Conservation (phyloP, 1,284 basidiomycete genomes). For the Marasmius fiardii region DNA sequence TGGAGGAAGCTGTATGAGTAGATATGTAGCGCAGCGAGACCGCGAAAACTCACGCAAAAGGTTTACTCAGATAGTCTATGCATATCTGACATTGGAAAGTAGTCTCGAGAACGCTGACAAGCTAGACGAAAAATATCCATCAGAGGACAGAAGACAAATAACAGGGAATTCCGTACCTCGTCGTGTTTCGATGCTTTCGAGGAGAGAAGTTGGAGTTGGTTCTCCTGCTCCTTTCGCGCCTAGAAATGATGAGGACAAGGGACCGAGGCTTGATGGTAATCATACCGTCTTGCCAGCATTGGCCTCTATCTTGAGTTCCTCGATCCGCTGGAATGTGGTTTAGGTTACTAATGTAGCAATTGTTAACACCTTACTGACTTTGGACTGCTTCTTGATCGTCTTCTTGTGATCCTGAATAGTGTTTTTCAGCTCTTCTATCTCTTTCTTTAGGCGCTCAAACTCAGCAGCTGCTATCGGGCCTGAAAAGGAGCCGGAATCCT, state of each 20-base stretch:
- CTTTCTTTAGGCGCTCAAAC: constrained; percentile 46
- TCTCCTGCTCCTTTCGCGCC: constrained; percentile 47
- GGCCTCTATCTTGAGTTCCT: constrained; percentile 44
- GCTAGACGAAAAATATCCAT: constrained; percentile 28
- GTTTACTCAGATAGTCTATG: constrained; percentile 61
- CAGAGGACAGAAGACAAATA: neutral
- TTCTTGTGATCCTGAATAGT: constrained; percentile 47
- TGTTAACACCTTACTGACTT: constrained; percentile 39
- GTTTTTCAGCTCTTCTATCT: constrained; percentile 40
- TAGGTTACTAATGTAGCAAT: neutral
- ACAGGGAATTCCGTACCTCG: constrained; percentile 38
- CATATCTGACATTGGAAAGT: constrained; percentile 71
- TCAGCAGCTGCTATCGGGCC: constrained; percentile 40
- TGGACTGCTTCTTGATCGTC: constrained; percentile 49
- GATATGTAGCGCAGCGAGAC: neutral
- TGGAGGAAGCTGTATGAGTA: constrained; percentile 5
- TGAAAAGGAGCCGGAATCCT: constrained; percentile 17
- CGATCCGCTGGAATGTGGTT: constrained; percentile 38
- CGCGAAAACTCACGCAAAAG: constrained; percentile 52
- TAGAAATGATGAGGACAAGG: constrained; percentile 21
- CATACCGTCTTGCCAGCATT: constrained; percentile 29
- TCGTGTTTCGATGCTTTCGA: constrained; percentile 47
- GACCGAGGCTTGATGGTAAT: neutral
- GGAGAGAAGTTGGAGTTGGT: constrained; percentile 43
- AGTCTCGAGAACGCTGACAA: constrained; percentile 51